phyloP scores from a whole-genome alignment of 139 green algal species.

The Raphidocelis subcapitata region DNA sequence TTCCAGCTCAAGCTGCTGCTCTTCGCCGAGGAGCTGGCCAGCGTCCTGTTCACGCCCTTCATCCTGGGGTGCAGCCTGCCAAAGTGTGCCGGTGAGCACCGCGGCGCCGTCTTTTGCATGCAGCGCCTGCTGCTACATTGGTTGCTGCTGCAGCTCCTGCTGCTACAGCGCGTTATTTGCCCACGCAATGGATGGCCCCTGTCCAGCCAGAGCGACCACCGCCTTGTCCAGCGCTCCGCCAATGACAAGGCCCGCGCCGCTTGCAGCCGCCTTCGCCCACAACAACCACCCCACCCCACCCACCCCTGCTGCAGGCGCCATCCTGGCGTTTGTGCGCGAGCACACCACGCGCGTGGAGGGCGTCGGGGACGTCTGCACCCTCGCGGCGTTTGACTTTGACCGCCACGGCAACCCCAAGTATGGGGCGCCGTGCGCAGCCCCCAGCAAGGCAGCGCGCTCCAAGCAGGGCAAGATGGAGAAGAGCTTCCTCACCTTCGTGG shows the following conservation, averaged over 20 bases:
- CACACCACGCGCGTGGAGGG: conserved; percentile 68
- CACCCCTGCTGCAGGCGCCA: conserved; percentile 41
- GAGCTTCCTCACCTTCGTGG: conserved; percentile 85
- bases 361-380: conserved; percentile 88
- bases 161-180: not conserved
- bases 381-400: conserved; percentile 81
- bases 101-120: not conserved
- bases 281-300: too few relatives aligned
- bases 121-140: not conserved
- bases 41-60: conserved; percentile 80
- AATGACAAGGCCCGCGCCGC: too few relatives aligned
- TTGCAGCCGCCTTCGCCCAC: too few relatives aligned
- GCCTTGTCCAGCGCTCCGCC: not conserved
- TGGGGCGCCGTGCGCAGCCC: too few relatives aligned
- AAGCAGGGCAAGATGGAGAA: conserved; percentile 95
- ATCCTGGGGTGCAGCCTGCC: conserved; percentile 76
- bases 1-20: conserved; percentile 84
- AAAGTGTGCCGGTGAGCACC: conserved; percentile 33
- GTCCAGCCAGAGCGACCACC: too few relatives aligned
- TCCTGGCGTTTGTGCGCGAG: conserved; percentile 82
- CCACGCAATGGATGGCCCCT: too few relatives aligned
- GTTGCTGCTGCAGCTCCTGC: not conserved
- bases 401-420: conserved; percentile 77
- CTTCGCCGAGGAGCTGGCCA: conserved; percentile 87
- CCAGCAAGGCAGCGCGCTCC: too few relatives aligned